These are phyloP conservation scores for Chalciporus sphaerocephalus DNA, from an alignment of 768 basidiomycete species.

Conservation along the genomic window DNA sequence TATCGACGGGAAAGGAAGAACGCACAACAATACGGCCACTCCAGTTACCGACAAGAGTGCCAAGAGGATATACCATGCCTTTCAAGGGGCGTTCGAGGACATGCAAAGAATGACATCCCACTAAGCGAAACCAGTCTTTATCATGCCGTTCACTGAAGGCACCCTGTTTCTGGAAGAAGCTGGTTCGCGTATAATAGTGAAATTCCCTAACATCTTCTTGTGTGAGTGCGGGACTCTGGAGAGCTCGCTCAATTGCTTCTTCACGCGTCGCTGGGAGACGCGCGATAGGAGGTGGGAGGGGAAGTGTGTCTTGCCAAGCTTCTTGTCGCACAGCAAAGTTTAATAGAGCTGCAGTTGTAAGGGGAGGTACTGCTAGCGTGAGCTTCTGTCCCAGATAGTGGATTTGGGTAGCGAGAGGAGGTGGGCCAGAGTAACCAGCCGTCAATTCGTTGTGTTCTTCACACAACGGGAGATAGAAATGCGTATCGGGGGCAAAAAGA, in stretches of 20 bases:
- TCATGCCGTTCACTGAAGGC: slow-evolving; percentile 35
- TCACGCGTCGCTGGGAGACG: slow-evolving; percentile 35
- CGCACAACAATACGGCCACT: slow-evolving; percentile 44
- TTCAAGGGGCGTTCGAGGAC: slow-evolving; percentile 34
- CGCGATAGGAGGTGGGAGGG: slow-evolving; percentile 20
- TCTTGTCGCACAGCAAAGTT: slow-evolving; percentile 36
- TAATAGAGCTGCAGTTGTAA: slow-evolving; percentile 39
- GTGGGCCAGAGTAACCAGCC: slow-evolving; percentile 30
- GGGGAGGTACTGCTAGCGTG: slow-evolving; percentile 37
- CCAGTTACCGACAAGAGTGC: slow-evolving; percentile 44
- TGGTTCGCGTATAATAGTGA: slow-evolving; percentile 34
- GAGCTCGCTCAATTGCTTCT: slow-evolving; percentile 28
- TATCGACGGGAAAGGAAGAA: slow-evolving; percentile 5
- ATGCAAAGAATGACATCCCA: slow-evolving; percentile 39
- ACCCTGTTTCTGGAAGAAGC: slow-evolving; percentile 21
- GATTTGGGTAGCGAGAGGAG: slow-evolving; percentile 32
- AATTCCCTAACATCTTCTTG: slow-evolving; percentile 41
- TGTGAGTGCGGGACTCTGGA: slow-evolving; percentile 30
- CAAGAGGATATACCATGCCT: slow-evolving; percentile 41
- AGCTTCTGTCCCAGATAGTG: slow-evolving; percentile 41
- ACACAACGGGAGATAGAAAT: slow-evolving; percentile 40
- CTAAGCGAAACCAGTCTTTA: slow-evolving; percentile 46
- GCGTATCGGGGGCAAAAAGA: slow-evolving; percentile 41
- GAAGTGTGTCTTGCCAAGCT: slow-evolving; percentile 28
- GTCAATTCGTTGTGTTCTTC: slow-evolving; percentile 20